Evolutionary conservation across 805 yeast species (phyloP), one percentile per base, ranked within the genome.

Genomic region (Tetrapisispora phaffii): DNA sequence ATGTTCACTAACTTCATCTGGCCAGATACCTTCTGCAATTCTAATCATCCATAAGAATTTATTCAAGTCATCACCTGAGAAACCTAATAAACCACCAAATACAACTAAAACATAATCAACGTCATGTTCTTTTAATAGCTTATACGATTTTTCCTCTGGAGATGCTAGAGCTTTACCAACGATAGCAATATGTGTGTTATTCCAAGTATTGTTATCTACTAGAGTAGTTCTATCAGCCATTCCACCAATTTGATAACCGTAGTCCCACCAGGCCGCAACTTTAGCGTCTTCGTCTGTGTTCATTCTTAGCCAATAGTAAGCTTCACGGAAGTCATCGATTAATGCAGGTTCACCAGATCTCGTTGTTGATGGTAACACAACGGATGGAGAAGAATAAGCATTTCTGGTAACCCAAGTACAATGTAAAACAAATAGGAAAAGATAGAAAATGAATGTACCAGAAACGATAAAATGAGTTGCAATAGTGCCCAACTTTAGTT

Each of bases 221-320:
- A 93, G 74, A 6, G 99, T 93, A 52, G 97, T 90, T 62, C 99
- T 79, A 68, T 93, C 98, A 39, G 98, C 98, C 97, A 93, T 93
- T 51, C 99, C 99, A 57, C 98, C 98, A 59, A 93, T 93, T 72
- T 93, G 99, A 68, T 93, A 93, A 45, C 99, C 99, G 62, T 94
- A 94, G 72, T 94, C 98, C 99, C 99, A 93, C 98, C 99, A 93
- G 10, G 97, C 82, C 83, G 94, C 87, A 49, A 93, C 84, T 66
- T 85, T 89, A 31, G 97, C 85, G 63, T 93, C 97, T 63, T 93
- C 96, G 3, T 85, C 80, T 0, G 98, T 93, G 70, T 93, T 93
- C 96, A 90, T 89, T 60, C 98, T 80, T 57, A 93, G 73, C 98
- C 98, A 93, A 66, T 90, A 93, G 71, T 93, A 93, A 10, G 97